Evolutionary conservation across 1,284 basidiomycete genomes (phyloP).

Genomic region (Cystobasidium slooffiae): DNA sequence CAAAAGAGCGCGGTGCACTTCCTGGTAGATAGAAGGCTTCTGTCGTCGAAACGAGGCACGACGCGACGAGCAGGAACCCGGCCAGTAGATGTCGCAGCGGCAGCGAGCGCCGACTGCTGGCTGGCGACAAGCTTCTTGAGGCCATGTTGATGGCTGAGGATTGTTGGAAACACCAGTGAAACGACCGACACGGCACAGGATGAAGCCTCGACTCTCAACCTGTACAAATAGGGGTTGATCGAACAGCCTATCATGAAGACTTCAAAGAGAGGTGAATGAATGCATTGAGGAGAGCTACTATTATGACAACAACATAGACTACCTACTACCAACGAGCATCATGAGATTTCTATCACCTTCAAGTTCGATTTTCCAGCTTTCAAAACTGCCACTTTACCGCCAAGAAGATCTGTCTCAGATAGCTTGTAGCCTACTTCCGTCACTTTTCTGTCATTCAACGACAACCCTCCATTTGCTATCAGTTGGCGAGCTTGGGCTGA

Average conservation of each 20-base stretch:
- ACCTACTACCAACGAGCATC: background rate
- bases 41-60: constrained; percentile 17
- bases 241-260: no score
- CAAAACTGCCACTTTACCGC: constrained; percentile 27
- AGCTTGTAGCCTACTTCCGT: constrained; percentile 12
- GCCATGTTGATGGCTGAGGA: constrained; percentile 2
- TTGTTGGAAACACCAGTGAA: background rate
- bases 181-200: no score
- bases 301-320: background rate
- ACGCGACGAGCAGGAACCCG: constrained; percentile 17
- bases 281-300: background rate
- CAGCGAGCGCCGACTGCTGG: no score
- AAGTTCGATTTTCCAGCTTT: constrained; percentile 30
- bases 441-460: constrained; percentile 36
- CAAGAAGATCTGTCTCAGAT: constrained; percentile 16
- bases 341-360: constrained; percentile 25
- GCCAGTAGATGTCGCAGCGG: constrained; percentile 10
- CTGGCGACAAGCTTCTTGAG: background rate
- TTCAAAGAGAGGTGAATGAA: background rate
- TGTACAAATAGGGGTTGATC: no score
- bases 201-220: no score
- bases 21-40: constrained; percentile 55
- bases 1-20: constrained; percentile 57
- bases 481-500: constrained; percentile 42
- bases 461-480: constrained; percentile 19